Evolutionary conservation across 108 stramenopile species (phyloP).

Genomic region (Skeletonema potamos): DNA sequence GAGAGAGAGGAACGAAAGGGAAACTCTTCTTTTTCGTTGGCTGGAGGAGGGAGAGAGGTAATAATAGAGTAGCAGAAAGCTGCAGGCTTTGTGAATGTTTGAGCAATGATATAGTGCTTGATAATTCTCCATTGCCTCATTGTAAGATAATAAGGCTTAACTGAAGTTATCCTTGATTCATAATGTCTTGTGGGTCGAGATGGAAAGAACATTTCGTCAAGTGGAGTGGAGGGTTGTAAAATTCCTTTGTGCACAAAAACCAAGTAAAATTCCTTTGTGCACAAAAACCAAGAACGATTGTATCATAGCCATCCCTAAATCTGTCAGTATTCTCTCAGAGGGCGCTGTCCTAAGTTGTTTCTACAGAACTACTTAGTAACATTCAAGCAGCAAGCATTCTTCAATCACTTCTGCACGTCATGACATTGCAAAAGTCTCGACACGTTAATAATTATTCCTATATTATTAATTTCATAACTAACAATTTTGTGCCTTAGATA

Average conservation of each 20-base stretch:
- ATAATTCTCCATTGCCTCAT: neutral
- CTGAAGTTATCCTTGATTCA: neutral
- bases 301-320: no score
- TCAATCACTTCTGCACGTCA: neutral
- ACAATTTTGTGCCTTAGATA: conserved; percentile 12
- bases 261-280: neutral
- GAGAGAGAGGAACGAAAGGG: neutral
- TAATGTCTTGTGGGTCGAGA: no score
- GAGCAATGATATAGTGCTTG: neutral
- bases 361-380: no score
- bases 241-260: neutral
- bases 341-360: no score
- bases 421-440: neutral
- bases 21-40: neutral
- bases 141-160: conserved; percentile 3
- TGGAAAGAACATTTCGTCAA: no score
- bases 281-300: no score
- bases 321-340: no score
- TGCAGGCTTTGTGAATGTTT: neutral
- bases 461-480: neutral
- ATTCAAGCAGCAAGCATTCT: no score
- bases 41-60: neutral
- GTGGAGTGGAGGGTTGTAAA: neutral
- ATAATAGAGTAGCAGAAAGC: neutral
- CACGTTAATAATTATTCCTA: neutral